Conservation (phyloP, 257 asterid genomes). For the Capsicum chinense region DNA sequence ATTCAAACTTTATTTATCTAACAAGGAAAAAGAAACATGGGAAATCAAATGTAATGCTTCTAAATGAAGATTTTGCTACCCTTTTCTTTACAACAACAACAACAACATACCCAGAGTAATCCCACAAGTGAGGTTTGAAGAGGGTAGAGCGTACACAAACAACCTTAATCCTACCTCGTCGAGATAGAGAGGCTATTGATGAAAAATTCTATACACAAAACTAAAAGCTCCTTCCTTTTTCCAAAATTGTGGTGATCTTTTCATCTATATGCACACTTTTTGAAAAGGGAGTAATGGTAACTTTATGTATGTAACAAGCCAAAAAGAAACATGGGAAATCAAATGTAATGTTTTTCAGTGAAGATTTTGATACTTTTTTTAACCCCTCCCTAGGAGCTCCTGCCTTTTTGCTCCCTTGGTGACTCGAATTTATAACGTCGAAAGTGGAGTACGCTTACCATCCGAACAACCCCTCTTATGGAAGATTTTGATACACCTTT, state of each 20-base stretch:
- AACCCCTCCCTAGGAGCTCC: too few relatives aligned
- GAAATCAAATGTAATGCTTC: conserved; percentile 29
- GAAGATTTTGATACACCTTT: background rate
- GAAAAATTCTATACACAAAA: conserved; percentile 10
- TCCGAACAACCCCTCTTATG: too few relatives aligned
- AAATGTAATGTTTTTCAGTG: conserved; percentile 30
- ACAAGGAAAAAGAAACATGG: conserved; percentile 34
- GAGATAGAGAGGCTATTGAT: background rate
- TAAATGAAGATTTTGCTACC: background rate
- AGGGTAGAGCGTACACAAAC: too few relatives aligned
- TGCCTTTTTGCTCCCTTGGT: too few relatives aligned
- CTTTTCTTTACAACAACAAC: too few relatives aligned
- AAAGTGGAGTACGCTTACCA: too few relatives aligned
- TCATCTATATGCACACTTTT: conserved; percentile 38
- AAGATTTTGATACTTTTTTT: too few relatives aligned
- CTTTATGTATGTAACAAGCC: conserved; percentile 32
- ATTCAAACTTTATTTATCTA: conserved; percentile 29
- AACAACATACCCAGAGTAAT: too few relatives aligned
- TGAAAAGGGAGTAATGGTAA: conserved; percentile 29
- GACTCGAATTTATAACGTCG: too few relatives aligned
- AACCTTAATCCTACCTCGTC: too few relatives aligned
- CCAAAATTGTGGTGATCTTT: conserved; percentile 38
- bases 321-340: conserved; percentile 26
- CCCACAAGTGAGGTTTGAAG: too few relatives aligned
- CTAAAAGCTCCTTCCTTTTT: conserved; percentile 28